Evolutionary conservation across 2,329 filamentous ascomycete species (phyloP), one percentile per base, ranked within the genome.

Genomic region (Chaetomium strumarium): DNA sequence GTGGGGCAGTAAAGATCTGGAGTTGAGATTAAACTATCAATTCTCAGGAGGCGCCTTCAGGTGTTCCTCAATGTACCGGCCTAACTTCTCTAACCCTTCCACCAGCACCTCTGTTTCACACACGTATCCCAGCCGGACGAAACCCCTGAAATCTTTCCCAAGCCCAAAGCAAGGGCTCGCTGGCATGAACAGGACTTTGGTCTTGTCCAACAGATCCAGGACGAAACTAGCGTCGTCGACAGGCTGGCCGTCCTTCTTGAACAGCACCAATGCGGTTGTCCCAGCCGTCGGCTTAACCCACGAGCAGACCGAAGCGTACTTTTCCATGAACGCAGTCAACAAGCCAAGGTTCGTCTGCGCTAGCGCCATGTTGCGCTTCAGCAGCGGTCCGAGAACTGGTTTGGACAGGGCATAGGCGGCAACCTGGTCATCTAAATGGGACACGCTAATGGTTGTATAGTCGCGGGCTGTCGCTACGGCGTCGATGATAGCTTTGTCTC

Each of bases 391-490:
- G 29, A 68, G 66, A 2, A 80, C 74, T 2, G 64, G 58, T 5
- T 64, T 58, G 6, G 80, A 79, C 8, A 96, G 72, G 0, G 90
- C 90, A 63, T 84, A 92, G 29, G 80, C 78, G 2, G 89, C 90
- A 11, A 95, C 75, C 46, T 80, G 78, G 65, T 95, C 88, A 66
- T 95, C 89, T 7, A 96, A 72, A 63, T 85, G 82, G n/a, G 86
- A 88, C 0, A 95, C 88, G 37, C 85, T 87, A 62, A 95, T 95
- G 24, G 87, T 90, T 3, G 88, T 95, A 72, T 93, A 95, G 67
- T 93, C 85, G 38, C 89, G 76, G 1, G 84, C 83, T 13, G 73
- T 69, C 11, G 84, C 81, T 56, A 87, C 75, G 13, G 76, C 72
- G 46, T 83, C 77, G 49, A 92, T 77, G 51, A 95, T 75, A 0